Percentiles rank a stretch among this genome's conserved stretches.
These are phyloP conservation scores for Lyophyllum atratum DNA, from an alignment of 768 basidiomycete genomes.

Conservation along the genomic window DNA sequence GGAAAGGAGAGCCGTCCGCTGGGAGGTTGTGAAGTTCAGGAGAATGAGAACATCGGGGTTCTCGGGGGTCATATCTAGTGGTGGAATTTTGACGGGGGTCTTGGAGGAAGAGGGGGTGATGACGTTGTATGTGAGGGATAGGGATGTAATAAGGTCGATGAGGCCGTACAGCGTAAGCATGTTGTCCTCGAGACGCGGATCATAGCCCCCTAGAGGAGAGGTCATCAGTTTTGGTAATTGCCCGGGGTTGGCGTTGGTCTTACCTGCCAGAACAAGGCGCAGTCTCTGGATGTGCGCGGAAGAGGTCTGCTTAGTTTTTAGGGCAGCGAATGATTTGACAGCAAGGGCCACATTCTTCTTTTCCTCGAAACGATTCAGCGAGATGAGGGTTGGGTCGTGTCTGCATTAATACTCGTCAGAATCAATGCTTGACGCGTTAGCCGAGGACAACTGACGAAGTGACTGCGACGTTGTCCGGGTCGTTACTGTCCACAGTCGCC, in stretches of 20 bases:
- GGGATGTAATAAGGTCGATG: conserved; percentile 54
- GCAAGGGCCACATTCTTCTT: conserved; percentile 93
- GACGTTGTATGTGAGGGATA: conserved; percentile 60
- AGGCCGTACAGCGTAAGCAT: conserved; percentile 65
- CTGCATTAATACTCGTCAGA: conserved; percentile 30
- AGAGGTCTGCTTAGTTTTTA: conserved; percentile 35
- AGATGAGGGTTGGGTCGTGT: conserved; percentile 72
- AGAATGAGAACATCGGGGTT: conserved; percentile 78
- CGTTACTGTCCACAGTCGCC: conserved; percentile 37
- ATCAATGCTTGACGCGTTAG: not conserved
- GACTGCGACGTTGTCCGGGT: conserved; percentile 55
- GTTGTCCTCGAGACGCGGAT: conserved; percentile 86
- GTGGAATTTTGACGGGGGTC: conserved; percentile 35
- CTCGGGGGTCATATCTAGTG: conserved; percentile 35
- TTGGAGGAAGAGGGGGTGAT: conserved; percentile 48
- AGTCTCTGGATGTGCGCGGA: conserved; percentile 34
- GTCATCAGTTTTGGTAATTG: not conserved
- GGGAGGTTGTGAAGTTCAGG: conserved; percentile 86
- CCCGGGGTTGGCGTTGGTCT: conserved; percentile 10
- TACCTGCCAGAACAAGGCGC: conserved; percentile 82
- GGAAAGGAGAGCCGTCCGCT: conserved; percentile 80
- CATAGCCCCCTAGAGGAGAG: conserved; percentile 74
- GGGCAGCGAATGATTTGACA: conserved; percentile 69
- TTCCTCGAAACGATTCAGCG: conserved; percentile 92
- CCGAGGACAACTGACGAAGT: conserved; percentile 49